Evolutionary conservation across 768 basidiomycete species (phyloP).

Genomic region (Suillus clintonianus): DNA sequence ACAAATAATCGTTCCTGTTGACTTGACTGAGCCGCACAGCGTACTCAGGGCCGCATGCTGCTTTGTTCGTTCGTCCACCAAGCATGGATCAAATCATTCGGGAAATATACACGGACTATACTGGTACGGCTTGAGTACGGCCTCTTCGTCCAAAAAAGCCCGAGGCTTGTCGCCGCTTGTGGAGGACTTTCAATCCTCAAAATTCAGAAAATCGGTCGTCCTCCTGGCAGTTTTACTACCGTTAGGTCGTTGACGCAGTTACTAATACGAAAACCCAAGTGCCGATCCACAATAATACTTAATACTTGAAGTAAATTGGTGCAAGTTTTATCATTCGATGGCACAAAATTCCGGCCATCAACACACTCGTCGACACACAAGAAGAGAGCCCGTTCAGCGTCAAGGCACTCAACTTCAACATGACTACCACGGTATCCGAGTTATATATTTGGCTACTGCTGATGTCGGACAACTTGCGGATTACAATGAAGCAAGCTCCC

Average conservation of each 20-base stretch:
- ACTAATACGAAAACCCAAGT: not conserved
- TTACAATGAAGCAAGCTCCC: not conserved
- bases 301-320: not conserved
- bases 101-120: not conserved
- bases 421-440: too few relatives aligned
- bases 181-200: not conserved
- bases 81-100: not conserved
- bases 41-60: not conserved
- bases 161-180: not conserved
- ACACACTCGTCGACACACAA: not conserved
- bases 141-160: not conserved
- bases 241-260: not conserved
- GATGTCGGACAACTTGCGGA: not conserved
- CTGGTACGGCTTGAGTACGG: too few relatives aligned
- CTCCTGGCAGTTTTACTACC: not conserved
- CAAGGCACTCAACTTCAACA: not conserved
- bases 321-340: not conserved
- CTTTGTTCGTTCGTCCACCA: not conserved
- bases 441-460: not conserved
- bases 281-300: not conserved
- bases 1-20: not conserved
- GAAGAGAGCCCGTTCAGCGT: not conserved
- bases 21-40: not conserved
- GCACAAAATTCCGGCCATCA: not conserved
- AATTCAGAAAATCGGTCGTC: not conserved